Percentiles rank a stretch among this genome's conserved stretches.
These are phyloP conservation scores for Amyloporia xantha DNA, from an alignment of 768 basidiomycete genomes.

Conservation along the genomic window DNA sequence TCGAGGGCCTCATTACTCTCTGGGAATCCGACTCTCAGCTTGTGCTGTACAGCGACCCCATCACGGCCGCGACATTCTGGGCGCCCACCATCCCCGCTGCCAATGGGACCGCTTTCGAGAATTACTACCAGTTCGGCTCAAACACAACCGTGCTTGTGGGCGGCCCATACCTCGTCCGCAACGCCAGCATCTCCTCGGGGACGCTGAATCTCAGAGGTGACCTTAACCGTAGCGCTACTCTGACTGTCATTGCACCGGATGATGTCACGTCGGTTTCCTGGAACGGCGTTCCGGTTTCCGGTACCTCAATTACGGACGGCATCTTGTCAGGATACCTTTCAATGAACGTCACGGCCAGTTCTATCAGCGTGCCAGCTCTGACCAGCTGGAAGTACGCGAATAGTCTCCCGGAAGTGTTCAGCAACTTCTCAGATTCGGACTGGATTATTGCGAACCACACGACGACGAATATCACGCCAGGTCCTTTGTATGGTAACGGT, in stretches of 20 bases:
- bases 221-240: slow-evolving; percentile 46
- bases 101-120: slow-evolving; percentile 25
- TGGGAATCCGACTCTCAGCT: slow-evolving; percentile 65
- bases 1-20: slow-evolving; percentile 51
- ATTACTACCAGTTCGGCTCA: slow-evolving; percentile 70
- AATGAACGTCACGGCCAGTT: slow-evolving; percentile 23
- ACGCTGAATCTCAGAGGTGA: slow-evolving; percentile 62
- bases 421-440: slow-evolving; percentile 48
- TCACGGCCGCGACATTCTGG: slow-evolving; percentile 69
- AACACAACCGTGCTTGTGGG: slow-evolving; percentile 55
- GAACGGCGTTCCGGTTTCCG: slow-evolving; percentile 49
- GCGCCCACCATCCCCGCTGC: slow-evolving; percentile 52
- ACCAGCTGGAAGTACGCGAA: slow-evolving; percentile 69
- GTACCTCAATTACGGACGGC: slow-evolving; percentile 28
- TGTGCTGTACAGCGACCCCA: slow-evolving; percentile 60
- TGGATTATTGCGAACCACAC: slow-evolving; percentile 69
- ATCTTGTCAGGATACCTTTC: slow-evolving; percentile 44
- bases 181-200: slow-evolving; percentile 27
- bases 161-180: slow-evolving; percentile 42
- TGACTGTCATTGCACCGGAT: slow-evolving; percentile 61
- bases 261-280: slow-evolving; percentile 51
- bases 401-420: slow-evolving; percentile 64
- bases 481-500: slow-evolving; percentile 68
- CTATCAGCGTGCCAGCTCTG: slow-evolving; percentile 41
- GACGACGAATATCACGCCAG: slow-evolving; percentile 65